Evolutionary conservation across 306 rosid species (phyloP), one percentile per base, ranked within the genome.

Genomic region (Trifolium pratense): DNA sequence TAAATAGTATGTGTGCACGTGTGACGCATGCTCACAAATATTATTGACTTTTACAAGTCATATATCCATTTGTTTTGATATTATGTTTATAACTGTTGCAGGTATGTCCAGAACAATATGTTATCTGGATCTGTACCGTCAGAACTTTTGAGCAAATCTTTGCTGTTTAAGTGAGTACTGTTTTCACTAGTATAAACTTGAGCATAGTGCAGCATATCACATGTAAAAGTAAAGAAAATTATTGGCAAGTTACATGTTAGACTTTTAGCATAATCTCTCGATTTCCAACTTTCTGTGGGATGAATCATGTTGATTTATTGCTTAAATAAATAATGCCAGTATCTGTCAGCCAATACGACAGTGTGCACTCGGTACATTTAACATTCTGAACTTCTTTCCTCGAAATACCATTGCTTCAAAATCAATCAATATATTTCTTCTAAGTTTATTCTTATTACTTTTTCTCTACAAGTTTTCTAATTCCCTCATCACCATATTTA

Each of bases 101-200:
- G 97, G 89, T 83, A 90, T 78, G 91, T 86, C 80, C 97, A 91
- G 83, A 90, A 90, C 79, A 95, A 95, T 78, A 73, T 49, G 90
- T 63, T 95, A 81, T 87, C 90, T 3, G 99, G 99, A 83, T 79
- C 87, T 0, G 72, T 95, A 55, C 97, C 97, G 0, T 78, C 84
- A 0, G 81, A 87, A 58, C 93, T 91, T 78, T 76, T 82, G 78
- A 85, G 75, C 62, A 83, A 78, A 79, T 69, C 77, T 79, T 73
- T 91, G 77, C 69, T 73, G 71, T 39, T 95, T 39, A 76, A 84
- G 80, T 82, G 53, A 78, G 80, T 68, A 68, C 36, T 21, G 3
- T 25, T 39, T 66, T 37, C 20, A 55, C 65, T 55, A 64, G 17
- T 61, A 17, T 78, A 39, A 73, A 77, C 69, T 68, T 53, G 15